These are phyloP conservation scores for Coemansia sp. DNA, from an alignment of 192 early-diverging fungal genomes.

Conservation along the genomic window DNA sequence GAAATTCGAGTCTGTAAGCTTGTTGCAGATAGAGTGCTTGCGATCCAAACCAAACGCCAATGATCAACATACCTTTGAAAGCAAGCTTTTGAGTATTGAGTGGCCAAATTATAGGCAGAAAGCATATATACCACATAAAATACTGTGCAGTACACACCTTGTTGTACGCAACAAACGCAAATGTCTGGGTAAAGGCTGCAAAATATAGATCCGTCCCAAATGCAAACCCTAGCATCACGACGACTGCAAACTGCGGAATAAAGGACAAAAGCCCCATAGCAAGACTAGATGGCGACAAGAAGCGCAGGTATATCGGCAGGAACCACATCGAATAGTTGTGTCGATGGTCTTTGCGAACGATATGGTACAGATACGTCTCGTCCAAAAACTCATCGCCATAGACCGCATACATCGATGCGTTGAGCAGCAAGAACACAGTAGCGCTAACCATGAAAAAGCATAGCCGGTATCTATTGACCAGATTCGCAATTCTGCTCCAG, in stretches of 20 bases:
- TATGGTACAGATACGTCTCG: constrained; percentile 92
- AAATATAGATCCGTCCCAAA: constrained; percentile 83
- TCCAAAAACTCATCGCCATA: constrained; percentile 86
- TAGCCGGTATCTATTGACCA: constrained; percentile 61
- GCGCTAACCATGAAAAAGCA: constrained; percentile 66
- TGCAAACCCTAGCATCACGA: constrained; percentile 64
- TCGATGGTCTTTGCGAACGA: constrained; percentile 94
- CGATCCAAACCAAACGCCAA: constrained; percentile 67
- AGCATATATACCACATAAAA: constrained; percentile 99
- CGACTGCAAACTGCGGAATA: constrained; percentile 76
- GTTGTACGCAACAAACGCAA: constrained; percentile 94
- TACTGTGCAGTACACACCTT: constrained; percentile 98
- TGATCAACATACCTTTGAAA: constrained; percentile 56
- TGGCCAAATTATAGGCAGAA: constrained; percentile 84
- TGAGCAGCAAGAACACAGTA: constrained; percentile 62
- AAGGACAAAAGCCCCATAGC: constrained; percentile 73
- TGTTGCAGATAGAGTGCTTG: constrained; percentile 85
- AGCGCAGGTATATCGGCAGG: constrained; percentile 87
- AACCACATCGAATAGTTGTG: constrained; percentile 99
- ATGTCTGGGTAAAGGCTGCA: constrained; percentile 90
- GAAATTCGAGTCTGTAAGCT: constrained; percentile 87
- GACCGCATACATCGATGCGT: constrained; percentile 66
- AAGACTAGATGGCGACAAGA: constrained; percentile 52
- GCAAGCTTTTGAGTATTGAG: constrained; percentile 52
- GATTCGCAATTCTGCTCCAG: constrained; percentile 9